Conservation (phyloP, 2,329 filamentous ascomycete genomes). For the Teratosphaeria viscida region DNA sequence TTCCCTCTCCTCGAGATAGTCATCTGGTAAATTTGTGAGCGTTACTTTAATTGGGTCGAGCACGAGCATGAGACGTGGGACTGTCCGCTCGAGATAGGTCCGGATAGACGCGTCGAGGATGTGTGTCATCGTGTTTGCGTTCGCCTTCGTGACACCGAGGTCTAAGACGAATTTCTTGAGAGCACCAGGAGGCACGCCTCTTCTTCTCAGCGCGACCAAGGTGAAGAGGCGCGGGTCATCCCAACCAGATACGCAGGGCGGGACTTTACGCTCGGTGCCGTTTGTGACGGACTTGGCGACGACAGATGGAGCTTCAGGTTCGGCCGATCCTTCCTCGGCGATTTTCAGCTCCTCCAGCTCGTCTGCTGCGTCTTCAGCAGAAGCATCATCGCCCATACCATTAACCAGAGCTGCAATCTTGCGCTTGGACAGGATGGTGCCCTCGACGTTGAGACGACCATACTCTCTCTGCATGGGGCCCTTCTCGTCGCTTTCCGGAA, state of each 20-base stretch:
- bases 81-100: slow-evolving; percentile 75
- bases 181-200: slow-evolving; percentile 78
- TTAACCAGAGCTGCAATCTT: slow-evolving; percentile 72
- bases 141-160: slow-evolving; percentile 76
- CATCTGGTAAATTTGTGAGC: slow-evolving; percentile 66
- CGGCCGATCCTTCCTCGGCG: slow-evolving; percentile 31
- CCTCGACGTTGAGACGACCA: slow-evolving; percentile 65
- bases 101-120: slow-evolving; percentile 82
- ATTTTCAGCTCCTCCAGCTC: slow-evolving; percentile 31
- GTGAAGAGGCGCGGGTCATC: slow-evolving; percentile 88
- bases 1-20: slow-evolving; percentile 53
- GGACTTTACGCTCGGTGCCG: slow-evolving; percentile 23
- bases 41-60: slow-evolving; percentile 74
- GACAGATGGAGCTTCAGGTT: slow-evolving; percentile 15
- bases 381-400: slow-evolving; percentile 36
- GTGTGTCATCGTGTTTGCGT: slow-evolving; percentile 65
- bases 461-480: slow-evolving; percentile 84
- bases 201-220: slow-evolving; percentile 68
- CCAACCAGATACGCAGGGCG: slow-evolving; percentile 65
- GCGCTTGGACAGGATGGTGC: slow-evolving; percentile 80
- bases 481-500: slow-evolving; percentile 45
- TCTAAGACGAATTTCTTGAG: slow-evolving; percentile 86
- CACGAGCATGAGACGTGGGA: slow-evolving; percentile 81
- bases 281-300: slow-evolving; percentile 9
- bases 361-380: slow-evolving; percentile 17